Percentiles rank a stretch among this genome's conserved stretches.
Evolutionary conservation across 2,329 filamentous ascomycete species (phyloP).

Genomic region (Purpureocillium lavendulum): DNA sequence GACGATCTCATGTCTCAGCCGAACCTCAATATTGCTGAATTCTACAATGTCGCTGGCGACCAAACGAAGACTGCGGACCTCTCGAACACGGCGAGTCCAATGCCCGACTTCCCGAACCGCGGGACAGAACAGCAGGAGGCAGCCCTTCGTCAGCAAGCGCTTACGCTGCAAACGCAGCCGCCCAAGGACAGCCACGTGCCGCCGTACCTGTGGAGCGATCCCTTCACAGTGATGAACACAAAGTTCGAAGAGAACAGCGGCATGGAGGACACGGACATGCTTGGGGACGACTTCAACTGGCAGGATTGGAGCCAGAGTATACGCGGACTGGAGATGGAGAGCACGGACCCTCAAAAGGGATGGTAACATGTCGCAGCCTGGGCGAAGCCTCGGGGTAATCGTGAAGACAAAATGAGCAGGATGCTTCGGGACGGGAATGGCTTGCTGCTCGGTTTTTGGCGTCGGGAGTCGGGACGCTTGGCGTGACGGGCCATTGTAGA

Average conservation of each 20-base stretch:
- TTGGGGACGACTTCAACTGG: conserved; percentile 38
- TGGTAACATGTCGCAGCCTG: conserved; percentile 9
- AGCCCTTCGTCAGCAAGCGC: conserved; percentile 11
- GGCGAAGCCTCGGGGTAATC: too few relatives aligned
- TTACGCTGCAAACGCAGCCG: conserved; percentile 13
- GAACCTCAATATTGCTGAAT: conserved; percentile 24
- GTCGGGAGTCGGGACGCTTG: too few relatives aligned
- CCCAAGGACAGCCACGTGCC: conserved; percentile 25
- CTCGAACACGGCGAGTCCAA: not conserved
- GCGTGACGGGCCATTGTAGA: too few relatives aligned
- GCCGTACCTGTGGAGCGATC: conserved; percentile 33
- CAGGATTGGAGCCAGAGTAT: conserved; percentile 38
- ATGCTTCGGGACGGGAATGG: too few relatives aligned
- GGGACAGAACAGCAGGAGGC: conserved; percentile 6
- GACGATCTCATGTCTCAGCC: conserved; percentile 28
- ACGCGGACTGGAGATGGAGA: conserved; percentile 27
- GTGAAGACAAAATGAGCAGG: too few relatives aligned
- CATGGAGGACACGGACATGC: conserved; percentile 27
- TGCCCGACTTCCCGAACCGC: conserved; percentile 3
- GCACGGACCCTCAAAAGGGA: conserved; percentile 11
- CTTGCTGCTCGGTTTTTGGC: too few relatives aligned
- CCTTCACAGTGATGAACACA: conserved; percentile 19
- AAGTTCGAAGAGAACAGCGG: conserved; percentile 16
- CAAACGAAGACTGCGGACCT: not conserved
- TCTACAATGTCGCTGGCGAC: conserved; percentile 16